Base-by-base conservation (phyloP, 192 early-diverging fungal genomes). In the Backusella parvicylindrica region DNA sequence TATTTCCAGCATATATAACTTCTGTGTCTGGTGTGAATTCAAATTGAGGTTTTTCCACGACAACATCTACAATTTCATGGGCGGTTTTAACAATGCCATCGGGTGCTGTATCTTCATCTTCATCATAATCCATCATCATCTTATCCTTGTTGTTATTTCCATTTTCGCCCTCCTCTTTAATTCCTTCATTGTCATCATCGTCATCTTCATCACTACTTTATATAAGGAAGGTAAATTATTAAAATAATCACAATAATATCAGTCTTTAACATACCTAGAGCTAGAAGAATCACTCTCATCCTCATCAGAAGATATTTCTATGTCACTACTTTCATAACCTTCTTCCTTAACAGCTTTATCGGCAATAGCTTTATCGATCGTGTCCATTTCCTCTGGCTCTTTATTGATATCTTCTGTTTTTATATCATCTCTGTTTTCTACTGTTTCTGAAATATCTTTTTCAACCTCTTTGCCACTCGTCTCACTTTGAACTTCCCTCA, bases 51-150 rank as follows among this genome's bases (percentile, higher is more conserved):
- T 75, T 83, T 9, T 77, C 53, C 9, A 89, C 79, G 26, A 77
- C 75, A 6, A 90, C 80, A 37, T 92, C 73, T 5, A 82, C 13
- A 18, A 92, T 75, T 75, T 94, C 93, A 75, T 94, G 84, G 23
- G 84, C 81, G 0, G 91, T 92, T n/a, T 78, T 77, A 18, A 89
- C 64, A 8, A 32, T 53, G 3, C 23, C 65, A 7, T 69, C 69
- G n/a, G 47, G 37, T 4, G 50, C 67, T 36, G 47, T 70, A 1
- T 76, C 75, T 15, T 86, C 82, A 6, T 86, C 86, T 9, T 86
- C 73, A 18, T 66, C 70, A 41, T 73, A 31, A 8, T 50, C 37
- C 26, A 66, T 64, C 9, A 28, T 49, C 2, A 6, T 28, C 15
- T 40, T 66, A 28, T 75, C 64, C 28, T 64, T 70, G 18, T 8